Evolutionary conservation across 1,284 basidiomycete species (phyloP).

Genomic region (Cutaneotrichosporon sp.): DNA sequence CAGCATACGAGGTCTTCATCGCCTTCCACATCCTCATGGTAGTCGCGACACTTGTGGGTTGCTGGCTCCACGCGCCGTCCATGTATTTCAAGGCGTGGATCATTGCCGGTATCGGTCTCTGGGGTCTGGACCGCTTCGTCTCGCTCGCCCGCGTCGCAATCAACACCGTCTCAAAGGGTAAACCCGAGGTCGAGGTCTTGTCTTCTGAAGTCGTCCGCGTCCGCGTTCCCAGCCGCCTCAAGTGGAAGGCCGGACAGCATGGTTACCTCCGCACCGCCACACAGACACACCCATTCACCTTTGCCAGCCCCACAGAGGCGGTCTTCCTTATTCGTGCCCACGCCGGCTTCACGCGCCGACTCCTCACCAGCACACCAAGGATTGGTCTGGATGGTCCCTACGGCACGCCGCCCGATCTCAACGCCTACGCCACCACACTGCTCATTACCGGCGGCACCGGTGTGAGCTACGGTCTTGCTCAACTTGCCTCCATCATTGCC

Average conservation of each 20-base stretch:
- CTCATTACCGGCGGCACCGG: conserved; percentile 48
- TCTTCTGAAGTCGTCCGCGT: conserved; percentile 52
- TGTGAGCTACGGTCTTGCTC: conserved; percentile 39
- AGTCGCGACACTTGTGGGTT: conserved; percentile 24
- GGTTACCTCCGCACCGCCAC: conserved; percentile 30
- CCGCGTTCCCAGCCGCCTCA: conserved; percentile 17
- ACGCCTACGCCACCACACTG: conserved; percentile 37
- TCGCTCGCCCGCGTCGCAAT: conserved; percentile 54
- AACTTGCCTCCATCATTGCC: conserved; percentile 35
- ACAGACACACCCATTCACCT: conserved; percentile 48
- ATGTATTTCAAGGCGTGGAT: conserved; percentile 8
- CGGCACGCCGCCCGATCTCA: conserved; percentile 23
- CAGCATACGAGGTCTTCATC: conserved; percentile 58
- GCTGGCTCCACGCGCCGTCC: conserved; percentile 21
- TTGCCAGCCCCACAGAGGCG: conserved; percentile 32
- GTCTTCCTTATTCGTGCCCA: conserved; percentile 24
- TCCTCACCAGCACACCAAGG: conserved; percentile 24
- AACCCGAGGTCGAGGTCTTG: conserved; percentile 55
- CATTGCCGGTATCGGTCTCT: conserved; percentile 49
- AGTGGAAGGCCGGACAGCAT: conserved; percentile 44
- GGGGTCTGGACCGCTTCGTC: conserved; percentile 64
- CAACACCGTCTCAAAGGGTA: conserved; percentile 22
- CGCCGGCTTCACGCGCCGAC: conserved; percentile 40
- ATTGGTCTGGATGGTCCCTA: conserved; percentile 9
- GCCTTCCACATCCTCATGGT: conserved; percentile 55